Conservation (phyloP, 495 filamentous ascomycete species). For the Astrocystis sublimbata region DNA sequence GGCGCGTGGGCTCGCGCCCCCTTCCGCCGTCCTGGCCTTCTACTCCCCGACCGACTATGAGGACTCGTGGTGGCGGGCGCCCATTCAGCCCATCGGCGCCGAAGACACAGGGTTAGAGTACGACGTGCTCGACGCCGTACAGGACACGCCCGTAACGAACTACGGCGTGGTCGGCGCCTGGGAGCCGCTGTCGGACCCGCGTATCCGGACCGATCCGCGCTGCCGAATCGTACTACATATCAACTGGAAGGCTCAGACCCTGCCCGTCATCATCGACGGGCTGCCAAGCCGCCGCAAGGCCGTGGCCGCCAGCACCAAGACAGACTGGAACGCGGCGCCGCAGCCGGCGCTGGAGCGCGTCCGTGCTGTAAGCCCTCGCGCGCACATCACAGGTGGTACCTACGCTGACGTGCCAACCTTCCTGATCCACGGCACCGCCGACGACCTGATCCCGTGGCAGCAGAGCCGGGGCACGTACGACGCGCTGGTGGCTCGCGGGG, state of each 20-base stretch:
- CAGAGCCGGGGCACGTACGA: constrained; percentile 35
- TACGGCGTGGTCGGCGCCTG: constrained; percentile 16
- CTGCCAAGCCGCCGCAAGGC: constrained; percentile 20
- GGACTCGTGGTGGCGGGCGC: constrained; percentile 23
- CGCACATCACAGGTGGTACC: constrained; percentile 38
- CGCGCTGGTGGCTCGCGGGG: constrained; percentile 23
- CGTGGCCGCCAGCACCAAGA: background rate
- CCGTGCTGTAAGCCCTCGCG: constrained; percentile 34
- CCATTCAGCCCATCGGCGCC: constrained; percentile 18
- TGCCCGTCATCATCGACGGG: constrained; percentile 40
- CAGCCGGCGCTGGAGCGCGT: constrained; percentile 30
- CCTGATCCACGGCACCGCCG: constrained; percentile 47
- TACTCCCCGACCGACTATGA: constrained; percentile 54
- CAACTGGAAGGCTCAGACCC: constrained; percentile 45
- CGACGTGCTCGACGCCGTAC: constrained; percentile 33
- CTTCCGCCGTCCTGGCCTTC: constrained; percentile 53
- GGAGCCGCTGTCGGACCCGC: constrained; percentile 31
- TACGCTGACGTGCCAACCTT: constrained; percentile 51
- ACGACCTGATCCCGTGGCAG: constrained; percentile 51
- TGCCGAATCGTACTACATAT: constrained; percentile 46
- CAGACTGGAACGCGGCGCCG: constrained; percentile 16
- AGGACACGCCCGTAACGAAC: constrained; percentile 34
- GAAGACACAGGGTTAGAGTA: constrained; percentile 10
- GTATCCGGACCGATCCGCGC: constrained; percentile 36
- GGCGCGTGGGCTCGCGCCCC: constrained; percentile 36